Base-by-base conservation (phyloP, 1,284 basidiomycete genomes). In the Agroathelia rolfsii region DNA sequence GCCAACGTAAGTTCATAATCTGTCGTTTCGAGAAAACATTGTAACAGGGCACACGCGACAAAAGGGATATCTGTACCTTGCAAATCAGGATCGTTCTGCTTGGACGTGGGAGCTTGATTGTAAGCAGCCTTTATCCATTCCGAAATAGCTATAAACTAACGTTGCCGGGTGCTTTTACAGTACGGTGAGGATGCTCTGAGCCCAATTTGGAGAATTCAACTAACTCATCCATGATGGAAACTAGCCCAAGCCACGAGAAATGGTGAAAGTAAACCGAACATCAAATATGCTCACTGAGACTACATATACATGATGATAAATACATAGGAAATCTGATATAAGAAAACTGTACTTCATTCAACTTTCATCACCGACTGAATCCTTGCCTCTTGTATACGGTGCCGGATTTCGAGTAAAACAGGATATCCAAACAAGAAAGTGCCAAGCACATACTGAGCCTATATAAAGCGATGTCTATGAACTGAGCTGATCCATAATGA, bases 21-120 rank as follows among this genome's bases (percentile, higher is more conserved):
- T 12, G n/a, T 10, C 13, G 10, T 21, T 23, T 9, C 34, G 65
- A 63, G 48, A 58, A 14, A 64, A 67, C 37, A 11, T 45, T 62
- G 16, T 60, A 61, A 42, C 52, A 66, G n/a, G n/a, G n/a, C n/a
- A n/a, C n/a, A n/a, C n/a, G n/a, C n/a, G n/a, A n/a, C n/a, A n/a
- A n/a, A n/a, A 69, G 66, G 52, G 69, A 1, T 78, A 76, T 40
- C 50, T 73, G 7, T 66, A 63, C 46, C 62, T 78, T n/a, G 61
- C 62, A 4, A 61, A 69, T 16, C 77, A 81, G 53, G 66, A 73
- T 31, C 58, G 67, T 11, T 74, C 71, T 19, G 62, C 72, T 3
- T 76, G 68, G 71, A 73, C 73, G n/a, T 77, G 74, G 70, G 77
- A 81, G 46, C 59, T 81, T 28, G 78, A 81, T 43, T 52, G 75